A percentile compares a stretch with the other conserved stretches of the same genome.
Conservation (phyloP, 371 early-diverging fungal genomes). For the Syncephalis fuscata region DNA sequence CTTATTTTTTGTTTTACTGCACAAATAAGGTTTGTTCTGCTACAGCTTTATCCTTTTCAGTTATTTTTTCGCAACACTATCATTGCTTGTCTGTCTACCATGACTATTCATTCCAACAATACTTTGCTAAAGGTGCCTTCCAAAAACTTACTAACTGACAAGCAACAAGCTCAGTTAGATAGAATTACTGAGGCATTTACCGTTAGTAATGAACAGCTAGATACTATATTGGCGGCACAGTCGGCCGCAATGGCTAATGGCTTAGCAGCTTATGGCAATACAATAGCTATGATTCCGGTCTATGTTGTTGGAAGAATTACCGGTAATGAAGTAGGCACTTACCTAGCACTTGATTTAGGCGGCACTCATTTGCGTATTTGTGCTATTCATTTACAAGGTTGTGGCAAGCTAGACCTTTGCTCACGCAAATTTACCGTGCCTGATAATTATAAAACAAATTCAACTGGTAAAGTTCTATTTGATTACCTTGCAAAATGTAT, state of each 20-base stretch:
- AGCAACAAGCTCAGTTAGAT: too few species aligned
- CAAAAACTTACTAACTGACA: too few species aligned
- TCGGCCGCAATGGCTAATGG: conserved; percentile 2
- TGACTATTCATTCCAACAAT: too few species aligned
- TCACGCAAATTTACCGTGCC: conserved; percentile 68
- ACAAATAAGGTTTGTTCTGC: too few species aligned
- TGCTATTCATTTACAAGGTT: conserved; percentile 64
- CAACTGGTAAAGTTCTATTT: conserved; percentile 26
- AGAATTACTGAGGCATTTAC: too few species aligned
- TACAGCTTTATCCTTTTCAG: too few species aligned
- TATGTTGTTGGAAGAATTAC: conserved; percentile 62
- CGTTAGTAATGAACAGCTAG: too few species aligned
- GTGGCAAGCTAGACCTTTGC: conserved; percentile 36
- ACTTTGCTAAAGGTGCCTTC: too few species aligned
- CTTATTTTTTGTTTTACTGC: too few species aligned
- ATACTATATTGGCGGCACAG: too few species aligned
- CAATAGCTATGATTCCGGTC: conserved; percentile 52
- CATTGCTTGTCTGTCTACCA: too few species aligned
- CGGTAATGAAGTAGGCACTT: conserved; percentile 69
- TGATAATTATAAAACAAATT: conserved; percentile 49
- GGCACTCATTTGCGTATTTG: conserved; percentile 91
- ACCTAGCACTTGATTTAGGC: conserved; percentile 85
- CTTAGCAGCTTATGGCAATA: conserved; percentile 7
- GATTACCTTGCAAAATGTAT: conserved; percentile 85
- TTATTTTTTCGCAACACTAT: too few species aligned